Base-by-base conservation (phyloP, 306 rosid species). In the Casuarina equisetifolia region DNA sequence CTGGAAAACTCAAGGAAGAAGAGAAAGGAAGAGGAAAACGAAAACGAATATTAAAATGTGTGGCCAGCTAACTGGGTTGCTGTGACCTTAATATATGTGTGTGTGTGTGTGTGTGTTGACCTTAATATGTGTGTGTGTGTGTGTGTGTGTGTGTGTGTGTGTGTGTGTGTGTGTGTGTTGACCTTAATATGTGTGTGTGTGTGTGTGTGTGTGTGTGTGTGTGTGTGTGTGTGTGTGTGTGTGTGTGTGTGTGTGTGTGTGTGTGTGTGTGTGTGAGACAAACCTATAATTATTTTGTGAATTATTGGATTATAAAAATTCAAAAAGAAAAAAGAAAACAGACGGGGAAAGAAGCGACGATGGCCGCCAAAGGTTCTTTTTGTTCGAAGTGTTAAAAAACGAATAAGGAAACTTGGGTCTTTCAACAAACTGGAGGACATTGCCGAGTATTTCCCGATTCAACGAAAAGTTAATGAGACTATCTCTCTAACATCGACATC, bases 21-120 rank as follows among this genome's bases (percentile, higher is more conserved):
- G 76, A 78, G 78, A 52, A 69, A 75, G 77, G 61, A 25, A 71
- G 83, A 80, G 38, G 40, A 59, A 19, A 75, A 82, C 2, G 44
- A 43, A 84, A 86, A 82, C 42, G 71, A 13, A 59, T 66, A 73
- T 62, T 83, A 82, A 91, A 88, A 79, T 82, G 88, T 86, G 97
- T 90, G 91, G 98, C 87, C 91, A 89, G 96, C 97, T 88, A 92
- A 85, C 85, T 66, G 75, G 25, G 87, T 80, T 82, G 87, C 87
- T 85, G 84, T 88, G 85, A 82, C 87, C 74, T 72, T 78, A 77
- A 85, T 89, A 81, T 82, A 83, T 83, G 25, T 44, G 55, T 62
- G 25, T 19, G 32, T 83, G 32, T 25, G 32, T 25, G 32, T 25
- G 32, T 25, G 32, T 25, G 32, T n/a, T n/a, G n/a, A n/a, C n/a